Conservation (phyloP, 805 yeast species). For the Ogataea henricii region DNA sequence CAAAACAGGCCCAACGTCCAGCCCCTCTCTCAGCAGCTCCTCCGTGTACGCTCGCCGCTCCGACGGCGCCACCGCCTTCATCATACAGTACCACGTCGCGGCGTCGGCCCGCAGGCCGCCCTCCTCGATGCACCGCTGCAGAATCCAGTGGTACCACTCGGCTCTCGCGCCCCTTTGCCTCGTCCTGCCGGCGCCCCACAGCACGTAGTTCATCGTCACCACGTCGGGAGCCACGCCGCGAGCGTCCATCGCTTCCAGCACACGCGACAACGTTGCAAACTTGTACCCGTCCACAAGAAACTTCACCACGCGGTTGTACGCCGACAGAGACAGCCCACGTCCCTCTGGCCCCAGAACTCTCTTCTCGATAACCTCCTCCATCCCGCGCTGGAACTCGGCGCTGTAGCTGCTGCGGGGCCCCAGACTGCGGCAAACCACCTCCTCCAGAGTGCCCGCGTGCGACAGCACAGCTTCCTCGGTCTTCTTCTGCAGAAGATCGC, state of each 20-base stretch:
- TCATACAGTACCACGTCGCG: slow-evolving; percentile 13
- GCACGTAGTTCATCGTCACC: slow-evolving; percentile 9
- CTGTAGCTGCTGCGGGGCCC: not conserved
- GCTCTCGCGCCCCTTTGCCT: not conserved
- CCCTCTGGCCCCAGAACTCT: not conserved
- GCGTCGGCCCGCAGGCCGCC: slow-evolving; percentile 9
- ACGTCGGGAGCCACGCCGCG: slow-evolving; percentile 4
- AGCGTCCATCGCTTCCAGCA: slow-evolving; percentile 5
- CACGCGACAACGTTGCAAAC: not conserved
- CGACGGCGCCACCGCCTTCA: not conserved
- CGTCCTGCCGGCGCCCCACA: slow-evolving; percentile 9
- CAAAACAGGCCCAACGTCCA: slow-evolving; percentile 9
- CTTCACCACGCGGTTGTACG: slow-evolving; percentile 9
- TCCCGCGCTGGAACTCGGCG: not conserved
- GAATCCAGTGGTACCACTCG: not conserved
- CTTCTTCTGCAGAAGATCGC: not conserved
- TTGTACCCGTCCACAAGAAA: slow-evolving; percentile 6
- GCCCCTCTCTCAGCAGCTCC: not conserved
- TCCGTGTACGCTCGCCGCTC: slow-evolving; percentile 1
- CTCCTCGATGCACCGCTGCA: not conserved
- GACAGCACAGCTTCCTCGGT: not conserved
- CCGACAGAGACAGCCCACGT: not conserved
- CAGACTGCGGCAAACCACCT: not conserved
- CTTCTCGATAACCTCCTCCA: not conserved
- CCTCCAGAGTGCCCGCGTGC: not conserved